A percentile compares a stretch with the other conserved stretches of the same genome.
Conservation (phyloP, 495 filamentous ascomycete genomes). For the Penicillium riverlandense region DNA sequence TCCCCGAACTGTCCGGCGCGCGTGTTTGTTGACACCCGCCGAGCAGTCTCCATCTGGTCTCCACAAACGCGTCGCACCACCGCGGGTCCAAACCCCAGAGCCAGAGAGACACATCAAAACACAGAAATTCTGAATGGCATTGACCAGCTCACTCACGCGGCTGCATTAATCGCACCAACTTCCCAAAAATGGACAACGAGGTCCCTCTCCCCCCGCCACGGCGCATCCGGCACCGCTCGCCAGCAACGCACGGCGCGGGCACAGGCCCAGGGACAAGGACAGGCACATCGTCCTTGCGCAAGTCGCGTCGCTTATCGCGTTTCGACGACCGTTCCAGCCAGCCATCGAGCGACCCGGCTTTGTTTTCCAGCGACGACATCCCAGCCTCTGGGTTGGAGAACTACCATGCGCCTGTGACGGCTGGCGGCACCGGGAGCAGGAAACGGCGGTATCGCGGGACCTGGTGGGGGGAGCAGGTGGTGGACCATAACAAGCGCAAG, state of each 20-base stretch:
- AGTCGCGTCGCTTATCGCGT: conserved; percentile 25
- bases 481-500: conserved; percentile 38
- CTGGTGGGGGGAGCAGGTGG: conserved; percentile 61
- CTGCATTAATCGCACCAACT: neutral
- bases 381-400: conserved; percentile 63
- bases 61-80: conserved; percentile 14
- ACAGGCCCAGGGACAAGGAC: conserved; percentile 5
- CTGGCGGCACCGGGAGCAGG: conserved; percentile 39
- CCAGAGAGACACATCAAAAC: too few species aligned
- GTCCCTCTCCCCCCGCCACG: conserved; percentile 37
- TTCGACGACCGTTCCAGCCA: conserved; percentile 39
- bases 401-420: conserved; percentile 41
- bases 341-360: conserved; percentile 63
- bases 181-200: conserved; percentile 32
- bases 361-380: conserved; percentile 76
- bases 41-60: conserved; percentile 1
- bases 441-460: conserved; percentile 63
- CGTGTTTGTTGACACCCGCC: conserved; percentile 15
- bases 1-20: conserved; percentile 3
- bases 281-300: conserved; percentile 19
- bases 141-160: neutral
- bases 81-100: too few species aligned
- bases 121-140: neutral
- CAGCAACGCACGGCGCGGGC: conserved; percentile 7
- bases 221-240: conserved; percentile 34